phyloP scores from a whole-genome alignment of 108 stramenopile genomes.

The Pseudonitzschia pungens region DNA sequence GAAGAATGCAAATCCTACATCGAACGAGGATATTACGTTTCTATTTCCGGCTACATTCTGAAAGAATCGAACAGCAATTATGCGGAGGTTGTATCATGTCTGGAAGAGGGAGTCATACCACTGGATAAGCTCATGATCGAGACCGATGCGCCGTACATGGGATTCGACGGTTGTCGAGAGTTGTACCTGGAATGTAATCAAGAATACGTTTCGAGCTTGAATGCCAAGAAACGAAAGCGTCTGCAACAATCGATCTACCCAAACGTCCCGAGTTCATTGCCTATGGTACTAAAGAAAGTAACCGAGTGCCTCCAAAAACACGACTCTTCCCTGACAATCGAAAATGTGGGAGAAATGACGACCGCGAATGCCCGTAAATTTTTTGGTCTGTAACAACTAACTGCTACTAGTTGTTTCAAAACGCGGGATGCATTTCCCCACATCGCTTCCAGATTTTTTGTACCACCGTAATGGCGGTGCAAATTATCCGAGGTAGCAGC shows the following conservation, averaged over 20 bases:
- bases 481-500: too few relatives aligned
- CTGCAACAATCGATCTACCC: slow-evolving; percentile 67
- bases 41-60: slow-evolving; percentile 60
- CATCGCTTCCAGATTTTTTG: too few relatives aligned
- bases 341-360: slow-evolving; percentile 48
- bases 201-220: slow-evolving; percentile 37
- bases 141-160: slow-evolving; percentile 91
- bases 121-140: slow-evolving; percentile 79
- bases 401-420: not conserved
- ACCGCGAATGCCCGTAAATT: slow-evolving; percentile 54
- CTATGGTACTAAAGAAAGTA: slow-evolving; percentile 49
- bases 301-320: slow-evolving; percentile 34
- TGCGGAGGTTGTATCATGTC: slow-evolving; percentile 51
- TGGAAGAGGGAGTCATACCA: slow-evolving; percentile 63
- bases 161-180: slow-evolving; percentile 60
- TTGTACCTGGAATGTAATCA: slow-evolving; percentile 52
- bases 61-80: slow-evolving; percentile 39
- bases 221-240: slow-evolving; percentile 71
- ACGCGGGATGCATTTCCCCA: too few relatives aligned
- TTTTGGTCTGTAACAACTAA: slow-evolving; percentile 41
- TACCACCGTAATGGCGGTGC: too few relatives aligned
- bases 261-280: slow-evolving; percentile 65
- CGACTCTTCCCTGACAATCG: slow-evolving; percentile 28
- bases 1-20: slow-evolving; percentile 66
- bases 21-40: slow-evolving; percentile 65